phyloP scores from a whole-genome alignment of 1,139 yeast species.

The Pneumocystis canis region DNA sequence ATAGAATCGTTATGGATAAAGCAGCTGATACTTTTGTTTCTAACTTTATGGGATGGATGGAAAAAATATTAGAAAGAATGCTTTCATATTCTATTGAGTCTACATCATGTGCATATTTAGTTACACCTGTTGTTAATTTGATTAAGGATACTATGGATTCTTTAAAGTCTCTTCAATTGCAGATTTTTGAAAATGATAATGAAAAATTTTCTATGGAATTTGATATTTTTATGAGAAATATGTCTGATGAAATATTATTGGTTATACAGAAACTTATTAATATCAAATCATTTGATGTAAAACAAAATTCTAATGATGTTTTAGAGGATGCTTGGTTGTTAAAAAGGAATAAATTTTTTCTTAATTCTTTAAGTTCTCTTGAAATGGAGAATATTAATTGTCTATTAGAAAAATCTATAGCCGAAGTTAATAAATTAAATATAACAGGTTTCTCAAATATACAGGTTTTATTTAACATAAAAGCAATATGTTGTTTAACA shows the following conservation, averaged over 20 bases:
- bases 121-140: neutral
- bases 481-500: slow-evolving; percentile 25
- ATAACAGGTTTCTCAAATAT: neutral
- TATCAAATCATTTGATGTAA: neutral
- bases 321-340: neutral
- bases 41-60: neutral
- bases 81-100: neutral
- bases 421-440: neutral
- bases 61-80: neutral
- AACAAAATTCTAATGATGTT: neutral
- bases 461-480: neutral
- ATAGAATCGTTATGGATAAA: neutral
- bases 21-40: neutral
- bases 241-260: neutral
- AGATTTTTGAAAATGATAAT: neutral
- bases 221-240: neutral
- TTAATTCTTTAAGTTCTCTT: neutral
- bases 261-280: neutral
- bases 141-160: neutral
- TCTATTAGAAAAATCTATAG: neutral
- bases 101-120: neutral
- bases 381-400: neutral
- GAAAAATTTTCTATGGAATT: neutral
- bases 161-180: neutral
- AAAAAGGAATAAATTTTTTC: neutral